Percentiles rank a stretch among this genome's conserved stretches.
Conservation (phyloP, 2,329 filamentous ascomycete species). For the Clonostachys byssicola region DNA sequence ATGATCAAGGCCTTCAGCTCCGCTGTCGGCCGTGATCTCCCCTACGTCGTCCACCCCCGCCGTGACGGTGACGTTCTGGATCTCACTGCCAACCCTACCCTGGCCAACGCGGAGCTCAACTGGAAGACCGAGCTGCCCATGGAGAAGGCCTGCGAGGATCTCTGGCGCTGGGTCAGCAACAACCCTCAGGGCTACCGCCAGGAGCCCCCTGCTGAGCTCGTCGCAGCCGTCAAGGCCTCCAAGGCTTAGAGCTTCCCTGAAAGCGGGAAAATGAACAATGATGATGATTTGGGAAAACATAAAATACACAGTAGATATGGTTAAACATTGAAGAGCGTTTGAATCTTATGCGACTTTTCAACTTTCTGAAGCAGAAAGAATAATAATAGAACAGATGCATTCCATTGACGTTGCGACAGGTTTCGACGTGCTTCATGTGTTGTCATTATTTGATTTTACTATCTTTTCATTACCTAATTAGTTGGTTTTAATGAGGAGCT, state of each 20-base stretch:
- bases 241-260: conserved; percentile 12
- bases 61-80: conserved; percentile 89
- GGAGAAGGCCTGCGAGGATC: conserved; percentile 87
- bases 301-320: not conserved
- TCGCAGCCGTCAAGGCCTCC: conserved; percentile 55
- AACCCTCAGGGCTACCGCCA: conserved; percentile 95
- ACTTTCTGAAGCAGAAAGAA: too few species aligned
- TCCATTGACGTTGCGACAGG: too few species aligned
- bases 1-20: conserved; percentile 93
- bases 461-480: not conserved
- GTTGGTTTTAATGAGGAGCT: conserved; percentile 68
- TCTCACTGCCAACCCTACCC: conserved; percentile 84
- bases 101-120: conserved; percentile 82
- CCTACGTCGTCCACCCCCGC: conserved; percentile 81
- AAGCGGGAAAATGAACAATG: conserved; percentile 1
- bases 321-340: not conserved
- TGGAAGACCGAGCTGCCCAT: conserved; percentile 92
- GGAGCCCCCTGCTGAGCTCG: conserved; percentile 77
- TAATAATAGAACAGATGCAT: too few species aligned
- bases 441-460: not conserved
- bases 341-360: too few species aligned
- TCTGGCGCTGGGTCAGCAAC: conserved; percentile 97
- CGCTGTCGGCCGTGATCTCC: conserved; percentile 79
- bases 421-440: too few species aligned
- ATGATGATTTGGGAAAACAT: not conserved